phyloP scores from a whole-genome alignment of 2,329 filamentous ascomycete species.

The Didymella segeticola region DNA sequence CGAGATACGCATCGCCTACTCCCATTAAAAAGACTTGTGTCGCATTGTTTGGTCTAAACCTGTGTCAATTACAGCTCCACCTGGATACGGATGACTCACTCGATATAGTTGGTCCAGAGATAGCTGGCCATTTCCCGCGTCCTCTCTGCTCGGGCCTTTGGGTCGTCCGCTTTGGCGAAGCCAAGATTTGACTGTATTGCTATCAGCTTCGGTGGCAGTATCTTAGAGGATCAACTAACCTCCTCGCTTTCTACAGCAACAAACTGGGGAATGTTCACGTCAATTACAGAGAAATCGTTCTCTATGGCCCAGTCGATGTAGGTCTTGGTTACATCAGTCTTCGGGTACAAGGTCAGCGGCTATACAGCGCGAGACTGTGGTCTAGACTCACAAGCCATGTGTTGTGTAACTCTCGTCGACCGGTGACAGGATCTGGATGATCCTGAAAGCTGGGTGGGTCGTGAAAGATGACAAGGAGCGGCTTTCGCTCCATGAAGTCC shows the following conservation, averaged over 20 bases:
- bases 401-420: constrained; percentile 80
- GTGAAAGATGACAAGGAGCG: constrained; percentile 85
- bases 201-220: constrained; percentile 3
- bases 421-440: constrained; percentile 61
- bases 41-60: constrained; percentile 60
- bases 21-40: constrained; percentile 85
- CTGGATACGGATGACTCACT: constrained; percentile 54
- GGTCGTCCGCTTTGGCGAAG: constrained; percentile 57
- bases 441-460: constrained; percentile 68
- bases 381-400: constrained; percentile 78
- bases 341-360: constrained; percentile 51
- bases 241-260: constrained; percentile 64
- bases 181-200: constrained; percentile 26
- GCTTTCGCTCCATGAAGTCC: constrained; percentile 69
- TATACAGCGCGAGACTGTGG: constrained; percentile 38
- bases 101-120: constrained; percentile 96
- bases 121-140: constrained; percentile 79
- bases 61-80: constrained; percentile 13
- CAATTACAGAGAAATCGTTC: constrained; percentile 83
- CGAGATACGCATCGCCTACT: constrained; percentile 86
- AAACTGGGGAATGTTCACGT: constrained; percentile 87
- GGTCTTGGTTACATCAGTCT: constrained; percentile 81
- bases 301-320: constrained; percentile 84
- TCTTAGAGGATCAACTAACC: constrained; percentile 48
- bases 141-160: constrained; percentile 49